phyloP scores from a whole-genome alignment of 371 early-diverging fungal species.

The Blakeslea trispora region DNA sequence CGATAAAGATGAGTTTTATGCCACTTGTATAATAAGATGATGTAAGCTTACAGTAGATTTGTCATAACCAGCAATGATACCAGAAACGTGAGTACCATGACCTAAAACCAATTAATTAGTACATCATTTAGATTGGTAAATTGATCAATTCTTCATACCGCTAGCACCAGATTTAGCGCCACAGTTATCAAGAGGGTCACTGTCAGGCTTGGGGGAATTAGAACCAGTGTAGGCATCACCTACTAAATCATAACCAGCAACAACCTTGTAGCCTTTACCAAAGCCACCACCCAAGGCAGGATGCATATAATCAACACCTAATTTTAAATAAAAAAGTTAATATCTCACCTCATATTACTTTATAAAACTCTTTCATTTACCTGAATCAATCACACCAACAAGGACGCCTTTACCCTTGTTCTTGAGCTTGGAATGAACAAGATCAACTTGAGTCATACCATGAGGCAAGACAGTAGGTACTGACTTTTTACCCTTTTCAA shows the following conservation, averaged over 20 bases:
- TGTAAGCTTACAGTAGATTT: slow-evolving; percentile 12
- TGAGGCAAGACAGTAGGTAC: slow-evolving; percentile 16
- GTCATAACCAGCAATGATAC: slow-evolving; percentile 68
- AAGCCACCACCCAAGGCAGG: slow-evolving; percentile 72
- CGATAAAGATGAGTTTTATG: background rate
- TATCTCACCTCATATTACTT: too few species aligned
- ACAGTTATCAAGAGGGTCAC: slow-evolving; percentile 35
- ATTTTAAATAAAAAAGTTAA: background rate
- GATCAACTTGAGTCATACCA: slow-evolving; percentile 31
- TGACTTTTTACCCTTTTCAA: background rate
- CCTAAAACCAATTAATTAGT: slow-evolving; percentile 4
- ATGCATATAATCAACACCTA: slow-evolving; percentile 60
- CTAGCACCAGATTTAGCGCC: slow-evolving; percentile 34
- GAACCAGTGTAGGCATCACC: slow-evolving; percentile 46
- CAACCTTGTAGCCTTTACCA: slow-evolving; percentile 57
- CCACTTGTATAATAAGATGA: slow-evolving; percentile 1
- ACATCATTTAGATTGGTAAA: too few species aligned
- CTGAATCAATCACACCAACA: slow-evolving; percentile 69
- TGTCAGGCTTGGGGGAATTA: slow-evolving; percentile 18
- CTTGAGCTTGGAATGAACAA: slow-evolving; percentile 31
- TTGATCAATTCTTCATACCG: background rate
- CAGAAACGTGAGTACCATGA: slow-evolving; percentile 64
- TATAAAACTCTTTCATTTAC: too few species aligned
- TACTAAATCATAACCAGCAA: slow-evolving; percentile 59
- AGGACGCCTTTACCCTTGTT: slow-evolving; percentile 62